Evolutionary conservation across 2,329 filamentous ascomycete genomes (phyloP), one percentile per base, ranked within the genome.

Genomic region (Colletotrichum theobromicola): DNA sequence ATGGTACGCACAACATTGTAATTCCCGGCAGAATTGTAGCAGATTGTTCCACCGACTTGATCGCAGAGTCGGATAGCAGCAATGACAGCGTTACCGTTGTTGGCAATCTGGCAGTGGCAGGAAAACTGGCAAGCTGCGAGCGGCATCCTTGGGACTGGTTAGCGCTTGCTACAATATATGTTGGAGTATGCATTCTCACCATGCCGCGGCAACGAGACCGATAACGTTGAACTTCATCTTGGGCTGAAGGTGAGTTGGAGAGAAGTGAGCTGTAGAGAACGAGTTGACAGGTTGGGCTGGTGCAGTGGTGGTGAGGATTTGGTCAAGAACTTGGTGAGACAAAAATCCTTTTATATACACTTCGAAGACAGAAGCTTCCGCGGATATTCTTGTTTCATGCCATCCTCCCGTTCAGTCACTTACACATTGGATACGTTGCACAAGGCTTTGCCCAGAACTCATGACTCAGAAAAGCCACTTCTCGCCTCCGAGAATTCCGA

Each of bases 291-390:
- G 9, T 21, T 46, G 18, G 42, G 42, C 18, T 12, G 10, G 42
- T 21, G n/a, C n/a, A n/a, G n/a, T n/a, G n/a, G n/a, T n/a, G n/a
- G n/a, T 46, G 42, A 46, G 1, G 5, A 46, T 21, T 21, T 46
- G 10, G 0, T 12, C 2, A 46, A 1, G 18, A 46, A 46, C 3
- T 7, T 12, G 18, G 5, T 13, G 42, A 21, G 42, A 46, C 18
- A 10, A 10, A n/a, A 46, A 0, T 21, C 3, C 37, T 12, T 46
- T 46, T 21, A n/a, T 46, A 46, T 46, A 2, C 18, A 46, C 37
- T 2, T 46, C 18, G 21, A 46, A 46, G 0, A 46, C 3, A 9
- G 3, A 12, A 6, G 5, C 2, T 21, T 46, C 42, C 42, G 3
- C 9, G 7, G 9, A 21, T 0, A 21, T 46, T 21, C 30, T 32